These are phyloP conservation scores for Juncus inflexus DNA, from an alignment of 176 grass and related monocot genomes.

Conservation along the genomic window DNA sequence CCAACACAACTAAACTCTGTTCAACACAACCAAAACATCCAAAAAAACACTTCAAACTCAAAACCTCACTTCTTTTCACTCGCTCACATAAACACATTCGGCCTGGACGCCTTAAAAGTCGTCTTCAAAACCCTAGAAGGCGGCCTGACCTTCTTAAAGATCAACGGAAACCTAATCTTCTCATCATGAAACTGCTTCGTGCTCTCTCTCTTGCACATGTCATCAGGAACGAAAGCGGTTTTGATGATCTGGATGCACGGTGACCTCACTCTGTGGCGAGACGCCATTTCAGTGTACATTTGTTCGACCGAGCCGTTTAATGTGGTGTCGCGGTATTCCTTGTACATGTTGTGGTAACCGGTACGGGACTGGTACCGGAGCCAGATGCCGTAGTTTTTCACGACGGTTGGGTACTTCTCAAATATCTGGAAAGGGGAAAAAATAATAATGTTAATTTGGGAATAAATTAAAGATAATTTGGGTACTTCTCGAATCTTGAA, in stretches of 20 bases:
- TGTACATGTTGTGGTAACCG: conserved; percentile 98
- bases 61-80: too few relatives aligned
- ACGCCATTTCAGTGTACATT: conserved; percentile 94
- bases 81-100: conserved; percentile 77
- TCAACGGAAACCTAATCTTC: conserved; percentile 64
- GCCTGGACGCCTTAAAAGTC: conserved; percentile 87
- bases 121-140: conserved; percentile 82
- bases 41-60: too few relatives aligned
- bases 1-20: too few relatives aligned
- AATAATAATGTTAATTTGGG: not conserved
- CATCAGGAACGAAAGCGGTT: conserved; percentile 64
- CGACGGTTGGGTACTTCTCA: conserved; percentile 74
- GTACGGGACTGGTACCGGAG: conserved; percentile 84
- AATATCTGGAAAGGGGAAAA: conserved; percentile 89
- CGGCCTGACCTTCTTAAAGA: conserved; percentile 74
- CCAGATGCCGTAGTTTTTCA: conserved; percentile 97
- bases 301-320: conserved; percentile 76
- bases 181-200: conserved; percentile 91
- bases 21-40: too few relatives aligned
- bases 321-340: conserved; percentile 88
- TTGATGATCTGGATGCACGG: conserved; percentile 96
- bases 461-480: too few relatives aligned
- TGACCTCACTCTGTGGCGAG: conserved; percentile 67
- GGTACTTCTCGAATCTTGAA: too few relatives aligned
- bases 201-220: conserved; percentile 94